Evolutionary conservation across 352 stramenopile genomes (phyloP).

Genomic region (Lagenidium giganteum): DNA sequence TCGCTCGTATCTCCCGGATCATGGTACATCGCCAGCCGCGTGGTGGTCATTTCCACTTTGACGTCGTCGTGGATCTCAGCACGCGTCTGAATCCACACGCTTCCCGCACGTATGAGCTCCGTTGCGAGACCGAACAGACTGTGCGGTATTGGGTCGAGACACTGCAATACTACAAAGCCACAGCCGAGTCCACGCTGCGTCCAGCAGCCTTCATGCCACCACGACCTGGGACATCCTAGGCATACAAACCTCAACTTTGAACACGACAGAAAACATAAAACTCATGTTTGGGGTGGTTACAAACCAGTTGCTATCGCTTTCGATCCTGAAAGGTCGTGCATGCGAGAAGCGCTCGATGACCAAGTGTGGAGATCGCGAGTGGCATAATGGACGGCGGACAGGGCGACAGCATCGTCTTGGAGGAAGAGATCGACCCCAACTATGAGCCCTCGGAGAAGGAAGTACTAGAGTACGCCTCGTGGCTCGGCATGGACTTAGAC

Average conservation of each 20-base stretch:
- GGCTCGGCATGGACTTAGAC: constrained; percentile 94
- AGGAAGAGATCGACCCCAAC: constrained; percentile 95
- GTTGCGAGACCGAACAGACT: constrained; percentile 44
- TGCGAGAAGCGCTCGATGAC: too few relatives aligned
- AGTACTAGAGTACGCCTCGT: constrained; percentile 92
- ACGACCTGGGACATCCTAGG: too few relatives aligned
- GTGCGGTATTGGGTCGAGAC: constrained; percentile 69
- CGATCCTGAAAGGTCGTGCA: too few relatives aligned
- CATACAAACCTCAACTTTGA: too few relatives aligned
- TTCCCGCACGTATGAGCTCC: constrained; percentile 63
- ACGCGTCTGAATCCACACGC: constrained; percentile 54
- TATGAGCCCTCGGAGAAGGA: constrained; percentile 91
- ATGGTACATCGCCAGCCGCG: constrained; percentile 33
- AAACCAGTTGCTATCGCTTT: too few relatives aligned
- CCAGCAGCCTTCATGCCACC: too few relatives aligned
- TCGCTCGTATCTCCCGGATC: constrained; percentile 55
- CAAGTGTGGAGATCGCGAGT: too few relatives aligned
- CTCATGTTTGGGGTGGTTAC: too few relatives aligned
- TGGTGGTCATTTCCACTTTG: constrained; percentile 48
- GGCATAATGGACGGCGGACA: too few relatives aligned
- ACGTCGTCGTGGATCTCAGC: constrained; percentile 63
- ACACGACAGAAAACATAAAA: too few relatives aligned
- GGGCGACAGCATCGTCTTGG: constrained; percentile 88
- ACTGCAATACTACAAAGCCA: constrained; percentile 58
- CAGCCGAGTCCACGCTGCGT: constrained; percentile 32